A percentile compares a stretch with the other conserved stretches of the same genome.
Evolutionary conservation across 192 early-diverging fungal genomes (phyloP).

Genomic region (Pecoramyces ruminantium): DNA sequence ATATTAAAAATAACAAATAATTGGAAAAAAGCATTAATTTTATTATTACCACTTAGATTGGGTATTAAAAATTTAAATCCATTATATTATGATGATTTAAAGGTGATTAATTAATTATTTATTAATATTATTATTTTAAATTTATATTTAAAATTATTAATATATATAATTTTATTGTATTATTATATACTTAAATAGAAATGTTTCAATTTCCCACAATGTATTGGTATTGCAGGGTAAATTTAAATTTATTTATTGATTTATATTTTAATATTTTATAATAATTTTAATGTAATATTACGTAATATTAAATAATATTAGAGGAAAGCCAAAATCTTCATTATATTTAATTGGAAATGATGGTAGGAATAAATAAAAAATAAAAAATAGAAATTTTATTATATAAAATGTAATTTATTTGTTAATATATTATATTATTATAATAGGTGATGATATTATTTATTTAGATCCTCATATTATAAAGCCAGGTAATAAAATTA

Average conservation of each 20-base stretch:
- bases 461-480: conserved; percentile 89
- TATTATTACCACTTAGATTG: conserved; percentile 72
- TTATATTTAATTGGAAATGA: conserved; percentile 81
- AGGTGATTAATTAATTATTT: conserved; percentile 18
- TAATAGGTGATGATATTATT: conserved; percentile 50
- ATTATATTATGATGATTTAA: conserved; percentile 56
- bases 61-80: conserved; percentile 84
- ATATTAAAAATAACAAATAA: conserved; percentile 31
- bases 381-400: too few species aligned
- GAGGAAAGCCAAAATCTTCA: conserved; percentile 85
- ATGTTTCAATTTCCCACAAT: conserved; percentile 59
- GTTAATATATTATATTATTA: neutral
- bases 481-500: conserved; percentile 38
- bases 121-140: neutral
- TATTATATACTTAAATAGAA: conserved; percentile 15
- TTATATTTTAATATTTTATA: too few species aligned
- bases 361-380: too few species aligned
- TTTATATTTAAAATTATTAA: neutral
- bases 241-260: too few species aligned
- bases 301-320: conserved; percentile 5
- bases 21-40: conserved; percentile 32
- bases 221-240: conserved; percentile 82
- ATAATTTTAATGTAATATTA: too few species aligned
- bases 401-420: neutral
- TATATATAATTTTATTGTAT: too few species aligned